Percentiles rank a stretch among this genome's conserved stretches.
Conservation (phyloP, 164 flowering plant species). For the Paratinospora sagittata region DNA sequence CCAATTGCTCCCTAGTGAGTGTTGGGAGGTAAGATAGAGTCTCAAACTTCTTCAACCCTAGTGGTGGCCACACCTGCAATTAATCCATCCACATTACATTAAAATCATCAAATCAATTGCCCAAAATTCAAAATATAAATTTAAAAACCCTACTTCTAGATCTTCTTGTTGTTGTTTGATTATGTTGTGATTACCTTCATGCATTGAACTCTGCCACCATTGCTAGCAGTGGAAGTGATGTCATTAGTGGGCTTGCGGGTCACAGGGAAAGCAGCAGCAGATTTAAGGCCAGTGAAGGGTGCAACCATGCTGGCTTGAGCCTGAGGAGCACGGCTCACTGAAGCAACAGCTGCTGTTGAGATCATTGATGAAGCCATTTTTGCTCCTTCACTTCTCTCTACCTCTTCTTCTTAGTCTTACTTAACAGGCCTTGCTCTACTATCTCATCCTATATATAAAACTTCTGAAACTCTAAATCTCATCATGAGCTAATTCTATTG, state of each 20-base stretch:
- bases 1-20: constrained; percentile 26
- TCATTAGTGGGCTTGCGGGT: constrained; percentile 44
- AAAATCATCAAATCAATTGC: too few relatives aligned
- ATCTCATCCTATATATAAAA: constrained; percentile 12
- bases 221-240: constrained; percentile 45
- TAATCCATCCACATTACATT: not conserved
- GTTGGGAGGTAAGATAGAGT: constrained; percentile 83
- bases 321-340: constrained; percentile 29
- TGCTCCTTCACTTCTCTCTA: not conserved
- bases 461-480: not conserved
- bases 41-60: constrained; percentile 65
- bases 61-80: constrained; percentile 72
- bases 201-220: constrained; percentile 54
- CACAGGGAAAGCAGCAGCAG: constrained; percentile 39
- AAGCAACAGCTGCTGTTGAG: constrained; percentile 42
- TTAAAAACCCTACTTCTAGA: not conserved
- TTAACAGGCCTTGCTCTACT: not conserved
- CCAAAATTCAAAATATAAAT: not conserved
- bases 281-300: constrained; percentile 57
- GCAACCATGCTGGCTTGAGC: constrained; percentile 46
- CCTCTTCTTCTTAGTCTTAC: too few relatives aligned
- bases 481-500: not conserved
- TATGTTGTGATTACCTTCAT: constrained; percentile 44
- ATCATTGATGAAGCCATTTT: constrained; percentile 49
- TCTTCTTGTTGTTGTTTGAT: not conserved